Evolutionary conservation across 225 moss, liverwort and hornwort species (phyloP).

Genomic region (Pleurozium schreberi): DNA sequence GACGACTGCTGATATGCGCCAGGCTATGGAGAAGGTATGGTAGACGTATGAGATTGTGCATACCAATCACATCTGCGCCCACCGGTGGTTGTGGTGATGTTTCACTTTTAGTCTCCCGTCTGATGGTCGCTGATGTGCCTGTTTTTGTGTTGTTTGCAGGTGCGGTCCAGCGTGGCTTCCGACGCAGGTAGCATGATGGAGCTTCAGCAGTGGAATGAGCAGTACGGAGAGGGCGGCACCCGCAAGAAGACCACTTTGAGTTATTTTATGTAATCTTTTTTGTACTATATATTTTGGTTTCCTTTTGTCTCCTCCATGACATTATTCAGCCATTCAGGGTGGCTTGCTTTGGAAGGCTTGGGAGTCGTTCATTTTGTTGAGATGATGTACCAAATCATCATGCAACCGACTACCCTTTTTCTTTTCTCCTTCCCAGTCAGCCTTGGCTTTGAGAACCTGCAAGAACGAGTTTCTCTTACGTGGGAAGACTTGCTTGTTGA

Average conservation of each 20-base stretch:
- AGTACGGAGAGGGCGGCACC: slow-evolving; percentile 53
- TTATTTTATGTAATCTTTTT: slow-evolving; percentile 47
- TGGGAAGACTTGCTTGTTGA: not conserved
- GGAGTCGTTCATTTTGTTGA: not conserved
- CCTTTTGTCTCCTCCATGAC: not conserved
- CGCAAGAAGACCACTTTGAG: slow-evolving; percentile 48
- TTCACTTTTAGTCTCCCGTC: not conserved
- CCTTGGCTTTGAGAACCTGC: not conserved
- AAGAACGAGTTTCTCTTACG: not conserved
- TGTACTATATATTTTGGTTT: not conserved
- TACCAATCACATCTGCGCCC: not conserved
- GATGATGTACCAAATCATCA: not conserved
- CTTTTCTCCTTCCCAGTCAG: not conserved
- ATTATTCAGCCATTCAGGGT: not conserved
- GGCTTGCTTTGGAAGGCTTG: not conserved
- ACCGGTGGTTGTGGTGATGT: not conserved
- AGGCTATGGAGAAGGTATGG: slow-evolving; percentile 89
- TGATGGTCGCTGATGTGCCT: not conserved
- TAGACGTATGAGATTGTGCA: not conserved
- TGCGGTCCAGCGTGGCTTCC: slow-evolving; percentile 43
- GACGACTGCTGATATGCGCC: slow-evolving; percentile 78
- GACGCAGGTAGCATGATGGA: slow-evolving; percentile 59
- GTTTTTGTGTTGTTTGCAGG: not conserved
- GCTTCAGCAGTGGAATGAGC: slow-evolving; percentile 57
- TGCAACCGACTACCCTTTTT: not conserved